Percentiles rank a stretch among this genome's conserved stretches.
phyloP scores from a whole-genome alignment of 2,329 filamentous ascomycete species.

The Graphilbum sp. region DNA sequence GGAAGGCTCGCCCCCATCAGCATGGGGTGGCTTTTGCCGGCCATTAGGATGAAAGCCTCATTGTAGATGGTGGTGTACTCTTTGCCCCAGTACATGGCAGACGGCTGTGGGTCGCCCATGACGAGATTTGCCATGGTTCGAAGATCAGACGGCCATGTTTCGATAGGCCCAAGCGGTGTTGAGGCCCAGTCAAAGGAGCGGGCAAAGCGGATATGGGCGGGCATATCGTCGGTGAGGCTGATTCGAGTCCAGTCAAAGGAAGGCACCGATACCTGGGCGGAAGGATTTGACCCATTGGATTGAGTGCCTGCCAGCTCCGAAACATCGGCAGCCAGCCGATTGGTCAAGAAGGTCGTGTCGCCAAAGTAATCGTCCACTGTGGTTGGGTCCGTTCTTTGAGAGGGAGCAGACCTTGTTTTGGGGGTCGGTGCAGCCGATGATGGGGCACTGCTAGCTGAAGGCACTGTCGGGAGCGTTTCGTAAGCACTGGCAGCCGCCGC shows the following conservation, averaged over 20 bases:
- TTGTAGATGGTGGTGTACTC: conserved; percentile 58
- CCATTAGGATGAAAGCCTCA: conserved; percentile 52
- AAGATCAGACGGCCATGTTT: conserved; percentile 54
- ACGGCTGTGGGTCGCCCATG: conserved; percentile 62
- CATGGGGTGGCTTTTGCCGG: conserved; percentile 58
- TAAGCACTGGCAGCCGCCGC: conserved; percentile 17
- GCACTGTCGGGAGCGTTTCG: background rate
- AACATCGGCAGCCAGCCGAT: no score
- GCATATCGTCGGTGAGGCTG: conserved; percentile 43
- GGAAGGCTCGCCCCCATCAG: conserved; percentile 60
- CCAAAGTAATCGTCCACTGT: conserved; percentile 32
- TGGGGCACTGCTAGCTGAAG: conserved; percentile 5
- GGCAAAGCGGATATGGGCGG: conserved; percentile 56
- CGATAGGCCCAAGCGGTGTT: conserved; percentile 60
- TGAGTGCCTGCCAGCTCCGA: no score
- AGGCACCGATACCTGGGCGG: conserved; percentile 18
- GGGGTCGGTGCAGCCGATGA: background rate
- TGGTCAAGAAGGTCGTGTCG: conserved; percentile 7
- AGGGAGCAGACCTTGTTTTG: no score
- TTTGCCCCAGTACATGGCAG: conserved; percentile 65
- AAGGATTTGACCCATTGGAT: no score
- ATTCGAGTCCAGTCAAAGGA: conserved; percentile 75
- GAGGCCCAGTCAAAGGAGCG: conserved; percentile 56
- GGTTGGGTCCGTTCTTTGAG: no score
- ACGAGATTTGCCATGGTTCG: conserved; percentile 68